Evolutionary conservation across 2,329 filamentous ascomycete species (phyloP), one percentile per base, ranked within the genome.

Genomic region (Ophiostoma sp.): DNA sequence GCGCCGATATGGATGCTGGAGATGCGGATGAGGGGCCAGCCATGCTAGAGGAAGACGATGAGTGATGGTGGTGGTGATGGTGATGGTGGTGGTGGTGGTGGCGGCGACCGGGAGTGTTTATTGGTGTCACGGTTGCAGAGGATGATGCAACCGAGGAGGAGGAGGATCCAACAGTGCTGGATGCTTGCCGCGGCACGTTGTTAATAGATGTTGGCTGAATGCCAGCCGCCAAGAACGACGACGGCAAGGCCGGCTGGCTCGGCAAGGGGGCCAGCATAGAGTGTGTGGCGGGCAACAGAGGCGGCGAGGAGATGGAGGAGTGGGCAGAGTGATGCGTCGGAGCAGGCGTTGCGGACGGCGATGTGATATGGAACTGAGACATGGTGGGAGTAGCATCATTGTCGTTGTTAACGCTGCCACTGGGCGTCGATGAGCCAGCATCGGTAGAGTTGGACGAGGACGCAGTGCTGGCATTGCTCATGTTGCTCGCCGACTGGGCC

Each of bases 21-120:
- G 86, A 84, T 1, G 89, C 83, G 27, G 89, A 85, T 8, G 64
- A 66, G 5, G 64, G 64, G 35, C 64, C 64, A 15, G 65, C 39
- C 89, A 86, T 44, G 89, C 87, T 36, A 92, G 82, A 66, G 90
- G 88, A 77, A 93, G 90, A 70, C 88, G 82, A 48, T 83, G 81
- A 72, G 85, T 83, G 60, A 83, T 82, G 66, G 82, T 79, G 31
- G 84, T 79, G 73, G 82, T 85, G 75, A 80, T 80, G 76, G 83
- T 83, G 57, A 27, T 57, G 77, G 78, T 79, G 76, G 5, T 48
- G 65, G 27, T 68, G 36, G 70, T 65, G 15, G 72, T 71, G 8
- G 71, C 60, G 13, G 67, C 69, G 3, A 69, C 65, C 6, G 67
- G 71, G 69, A 33, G 68, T 41, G 23, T 62, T 15, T 4, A 41